Evolutionary conservation across 495 filamentous ascomycete species (phyloP), one percentile per base, ranked within the genome.

Genomic region (Podospora sp.): DNA sequence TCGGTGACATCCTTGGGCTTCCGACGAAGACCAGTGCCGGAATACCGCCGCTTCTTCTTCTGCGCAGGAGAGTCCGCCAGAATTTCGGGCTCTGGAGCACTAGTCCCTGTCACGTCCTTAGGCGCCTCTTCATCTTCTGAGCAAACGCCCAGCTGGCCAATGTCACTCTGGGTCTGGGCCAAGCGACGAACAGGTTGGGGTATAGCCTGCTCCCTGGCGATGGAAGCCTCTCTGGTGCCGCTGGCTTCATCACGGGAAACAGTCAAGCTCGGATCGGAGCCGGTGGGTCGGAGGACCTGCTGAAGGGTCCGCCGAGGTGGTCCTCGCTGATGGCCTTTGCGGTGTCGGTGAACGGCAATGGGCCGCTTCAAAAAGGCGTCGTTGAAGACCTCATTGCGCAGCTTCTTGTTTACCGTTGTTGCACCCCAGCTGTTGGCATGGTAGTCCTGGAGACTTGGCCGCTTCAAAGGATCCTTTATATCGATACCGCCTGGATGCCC

Each of bases 281-380:
- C 77, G 18, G 73, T 69, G 7, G 76, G 68, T 18, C 76, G 73
- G 21, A 82, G 75, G 1, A 76, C 33, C 21, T 73, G 76, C 49
- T 80, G 81, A 35, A 81, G 73, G 51, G 72, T 73, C 16, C 77
- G 81, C 53, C 78, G 77, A 40, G 82, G 83, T 40, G 90, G 72
- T 27, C 82, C 81, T 29, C 88, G 81, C 72, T 90, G 88, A 26
- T 89, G 87, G 9, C 89, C 88, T 63, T 84, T 87, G 50, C 86
- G 80, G 61, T 88, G 84, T 22, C 80, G 80, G 25, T 84, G 82
- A 56, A 86, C 80, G 4, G 81, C 79, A 62, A 97, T 89, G 2
- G 90, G 87, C 61, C 93, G 90, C 33, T 92, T 92, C 50, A 91
- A 84, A 77, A 99, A 99, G 0, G 96, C 95, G 74, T 98, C 95